Evolutionary conservation across 805 yeast species (phyloP).

Genomic region (Wickerhamiella shivajii): DNA sequence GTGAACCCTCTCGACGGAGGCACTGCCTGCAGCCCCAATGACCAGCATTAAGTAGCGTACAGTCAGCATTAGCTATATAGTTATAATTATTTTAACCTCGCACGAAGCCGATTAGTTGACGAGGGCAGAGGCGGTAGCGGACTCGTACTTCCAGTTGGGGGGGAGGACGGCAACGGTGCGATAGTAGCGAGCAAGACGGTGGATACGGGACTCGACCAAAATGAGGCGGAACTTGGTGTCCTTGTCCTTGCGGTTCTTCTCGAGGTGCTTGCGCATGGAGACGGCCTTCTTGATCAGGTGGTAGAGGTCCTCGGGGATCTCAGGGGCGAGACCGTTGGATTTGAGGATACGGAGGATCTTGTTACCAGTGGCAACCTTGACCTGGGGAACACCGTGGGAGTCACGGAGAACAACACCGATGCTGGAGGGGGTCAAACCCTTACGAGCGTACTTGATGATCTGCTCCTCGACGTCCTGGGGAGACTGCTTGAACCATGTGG

Average conservation of each 20-base stretch:
- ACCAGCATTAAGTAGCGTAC: too few species aligned
- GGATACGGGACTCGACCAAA: constrained; percentile 99
- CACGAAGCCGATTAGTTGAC: constrained; percentile 63
- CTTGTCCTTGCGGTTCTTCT: constrained; percentile 99
- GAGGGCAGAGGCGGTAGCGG: constrained; percentile 99
- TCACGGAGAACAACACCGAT: constrained; percentile 99
- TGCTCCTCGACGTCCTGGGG: constrained; percentile 94
- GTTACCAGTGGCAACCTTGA: constrained; percentile 96
- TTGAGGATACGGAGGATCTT: constrained; percentile 98
- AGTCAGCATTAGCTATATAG: constrained; percentile 8
- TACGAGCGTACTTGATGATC: constrained; percentile 98
- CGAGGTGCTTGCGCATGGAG: constrained; percentile 98
- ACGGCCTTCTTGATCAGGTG: constrained; percentile 99
- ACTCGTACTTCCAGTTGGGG: constrained; percentile 99
- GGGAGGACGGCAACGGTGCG: constrained; percentile 98
- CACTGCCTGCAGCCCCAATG: too few species aligned
- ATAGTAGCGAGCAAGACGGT: constrained; percentile 99
- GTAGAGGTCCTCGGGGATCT: constrained; percentile 99
- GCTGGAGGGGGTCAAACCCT: constrained; percentile 99
- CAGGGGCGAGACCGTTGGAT: constrained; percentile 99
- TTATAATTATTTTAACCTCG: constrained; percentile 4
- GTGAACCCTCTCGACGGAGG: too few species aligned
- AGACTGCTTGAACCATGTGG: constrained; percentile 98
- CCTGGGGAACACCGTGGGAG: constrained; percentile 98
- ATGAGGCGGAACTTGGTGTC: constrained; percentile 99